These are phyloP conservation scores for Botryosphaeria dothidea DNA, from an alignment of 2,329 filamentous ascomycete species.

Conservation along the genomic window DNA sequence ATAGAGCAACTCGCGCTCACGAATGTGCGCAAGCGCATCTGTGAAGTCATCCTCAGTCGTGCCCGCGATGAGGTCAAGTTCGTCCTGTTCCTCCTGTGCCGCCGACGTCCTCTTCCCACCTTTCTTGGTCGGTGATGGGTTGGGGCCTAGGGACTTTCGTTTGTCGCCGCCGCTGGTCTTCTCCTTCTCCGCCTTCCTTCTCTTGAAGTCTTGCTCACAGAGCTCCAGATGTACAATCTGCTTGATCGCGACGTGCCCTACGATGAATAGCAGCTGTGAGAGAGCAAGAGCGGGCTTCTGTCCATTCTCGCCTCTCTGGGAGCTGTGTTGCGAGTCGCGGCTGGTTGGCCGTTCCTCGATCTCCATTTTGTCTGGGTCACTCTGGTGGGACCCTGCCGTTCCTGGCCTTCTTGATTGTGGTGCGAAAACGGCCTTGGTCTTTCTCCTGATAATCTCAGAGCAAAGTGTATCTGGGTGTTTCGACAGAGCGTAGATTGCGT, in stretches of 20 bases:
- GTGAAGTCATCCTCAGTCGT: slow-evolving; percentile 95
- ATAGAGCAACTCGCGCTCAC: slow-evolving; percentile 81
- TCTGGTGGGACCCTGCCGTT: slow-evolving; percentile 9
- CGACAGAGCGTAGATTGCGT: slow-evolving; percentile 89
- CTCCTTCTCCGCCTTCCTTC: slow-evolving; percentile 87
- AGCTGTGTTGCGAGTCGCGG: slow-evolving; percentile 15
- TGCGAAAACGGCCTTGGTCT: slow-evolving; percentile 79
- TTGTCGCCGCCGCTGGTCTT: slow-evolving; percentile 47
- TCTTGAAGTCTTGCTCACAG: slow-evolving; percentile 98
- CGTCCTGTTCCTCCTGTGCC: slow-evolving; percentile 72
- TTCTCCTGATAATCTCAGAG: slow-evolving; percentile 84
- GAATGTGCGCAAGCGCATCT: slow-evolving; percentile 80
- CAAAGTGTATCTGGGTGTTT: slow-evolving; percentile 93
- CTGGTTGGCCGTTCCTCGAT: slow-evolving; percentile 23
- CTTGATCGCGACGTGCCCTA: slow-evolving; percentile 96
- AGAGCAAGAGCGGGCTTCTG: slow-evolving; percentile 73
- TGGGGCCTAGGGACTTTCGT: slow-evolving; percentile 34
- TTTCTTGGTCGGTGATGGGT: slow-evolving; percentile 37
- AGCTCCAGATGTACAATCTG: slow-evolving; percentile 97
- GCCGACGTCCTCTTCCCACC: slow-evolving; percentile 47
- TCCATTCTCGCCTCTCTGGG: slow-evolving; percentile 41
- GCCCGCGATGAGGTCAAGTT: slow-evolving; percentile 93
- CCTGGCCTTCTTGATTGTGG: slow-evolving; percentile 39
- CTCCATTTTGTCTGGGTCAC: slow-evolving; percentile 16
- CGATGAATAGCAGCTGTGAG: slow-evolving; percentile 90